Percentiles rank a stretch among this genome's conserved stretches.
Conservation (phyloP, 2,329 filamentous ascomycete genomes). For the Coniosporium tulheliwenetii region DNA sequence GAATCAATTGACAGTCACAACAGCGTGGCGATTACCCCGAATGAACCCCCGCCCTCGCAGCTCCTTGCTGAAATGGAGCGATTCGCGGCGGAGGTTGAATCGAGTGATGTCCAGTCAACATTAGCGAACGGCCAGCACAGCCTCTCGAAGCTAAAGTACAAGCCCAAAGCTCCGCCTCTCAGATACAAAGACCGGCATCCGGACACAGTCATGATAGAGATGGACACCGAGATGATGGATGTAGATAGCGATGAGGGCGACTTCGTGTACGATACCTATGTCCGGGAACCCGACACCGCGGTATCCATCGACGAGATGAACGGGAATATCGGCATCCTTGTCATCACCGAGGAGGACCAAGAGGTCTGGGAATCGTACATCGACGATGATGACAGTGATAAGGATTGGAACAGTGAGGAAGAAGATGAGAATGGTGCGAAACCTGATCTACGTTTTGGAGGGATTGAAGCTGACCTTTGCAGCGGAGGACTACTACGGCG, state of each 20-base stretch:
- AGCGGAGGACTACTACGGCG: slow-evolving; percentile 63
- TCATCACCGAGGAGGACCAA: slow-evolving; percentile 35
- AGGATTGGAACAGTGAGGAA: slow-evolving; percentile 43
- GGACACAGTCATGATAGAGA: neutral
- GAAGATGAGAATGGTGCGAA: slow-evolving; percentile 42
- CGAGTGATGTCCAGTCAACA: neutral
- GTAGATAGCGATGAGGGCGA: slow-evolving; percentile 30
- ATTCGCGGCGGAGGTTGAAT: neutral
- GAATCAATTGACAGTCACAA: too few relatives aligned
- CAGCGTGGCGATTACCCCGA: neutral
- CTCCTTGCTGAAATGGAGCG: neutral
- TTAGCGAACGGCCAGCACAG: neutral
- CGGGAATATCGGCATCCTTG: slow-evolving; percentile 27
- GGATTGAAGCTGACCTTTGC: slow-evolving; percentile 1
- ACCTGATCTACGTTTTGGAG: neutral
- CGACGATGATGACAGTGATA: slow-evolving; percentile 33
- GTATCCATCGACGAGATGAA: slow-evolving; percentile 16
- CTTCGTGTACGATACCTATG: slow-evolving; percentile 48
- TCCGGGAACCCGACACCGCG: slow-evolving; percentile 28
- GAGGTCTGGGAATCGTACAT: slow-evolving; percentile 42
- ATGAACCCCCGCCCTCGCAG: neutral
- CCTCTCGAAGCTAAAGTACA: neutral
- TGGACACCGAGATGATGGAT: slow-evolving; percentile 12
- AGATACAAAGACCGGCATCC: slow-evolving; percentile 1
- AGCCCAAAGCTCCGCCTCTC: neutral